These are phyloP conservation scores for Naganishia sp. DNA, from an alignment of 1,284 basidiomycete species.

Conservation along the genomic window DNA sequence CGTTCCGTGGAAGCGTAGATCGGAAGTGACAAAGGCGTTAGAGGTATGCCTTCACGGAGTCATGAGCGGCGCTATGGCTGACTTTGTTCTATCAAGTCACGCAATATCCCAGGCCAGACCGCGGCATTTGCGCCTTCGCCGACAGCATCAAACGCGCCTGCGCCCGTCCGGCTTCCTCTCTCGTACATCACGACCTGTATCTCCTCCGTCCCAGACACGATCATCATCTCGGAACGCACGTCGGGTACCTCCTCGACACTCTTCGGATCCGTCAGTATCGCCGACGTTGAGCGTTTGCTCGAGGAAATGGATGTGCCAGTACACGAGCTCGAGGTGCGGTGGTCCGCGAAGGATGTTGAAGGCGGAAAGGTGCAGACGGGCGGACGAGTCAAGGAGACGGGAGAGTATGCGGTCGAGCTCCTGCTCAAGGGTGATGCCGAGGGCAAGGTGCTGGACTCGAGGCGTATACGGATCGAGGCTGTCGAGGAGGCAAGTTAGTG, in stretches of 20 bases:
- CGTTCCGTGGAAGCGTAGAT: constrained; percentile 31
- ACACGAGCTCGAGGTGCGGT: constrained; percentile 23
- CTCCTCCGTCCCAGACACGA: constrained; percentile 16
- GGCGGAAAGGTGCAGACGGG: constrained; percentile 15
- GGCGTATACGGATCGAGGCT: constrained; percentile 16
- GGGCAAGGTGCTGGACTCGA: constrained; percentile 20
- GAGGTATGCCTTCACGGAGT: constrained; percentile 2
- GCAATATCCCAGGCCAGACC: no score
- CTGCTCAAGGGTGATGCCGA: constrained; percentile 21
- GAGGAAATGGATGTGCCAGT: constrained; percentile 13
- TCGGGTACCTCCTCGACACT: constrained; percentile 23
- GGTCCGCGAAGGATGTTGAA: constrained; percentile 22
- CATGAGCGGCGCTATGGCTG: no score
- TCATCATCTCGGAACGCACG: constrained; percentile 24
- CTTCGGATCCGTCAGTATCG: constrained; percentile 26
- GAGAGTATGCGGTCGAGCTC: constrained; percentile 21
- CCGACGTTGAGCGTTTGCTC: constrained; percentile 20
- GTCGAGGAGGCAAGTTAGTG: constrained; percentile 13
- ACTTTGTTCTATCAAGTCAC: neutral
- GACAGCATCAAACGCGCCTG: neutral
- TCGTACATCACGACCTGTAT: constrained; percentile 13
- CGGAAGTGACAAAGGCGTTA: constrained; percentile 16
- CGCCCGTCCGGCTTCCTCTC: constrained; percentile 10
- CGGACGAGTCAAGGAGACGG: constrained; percentile 26
- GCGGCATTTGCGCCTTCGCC: neutral